These are phyloP conservation scores for Phoma sp. DNA, from an alignment of 2,329 filamentous ascomycete genomes.

Conservation along the genomic window DNA sequence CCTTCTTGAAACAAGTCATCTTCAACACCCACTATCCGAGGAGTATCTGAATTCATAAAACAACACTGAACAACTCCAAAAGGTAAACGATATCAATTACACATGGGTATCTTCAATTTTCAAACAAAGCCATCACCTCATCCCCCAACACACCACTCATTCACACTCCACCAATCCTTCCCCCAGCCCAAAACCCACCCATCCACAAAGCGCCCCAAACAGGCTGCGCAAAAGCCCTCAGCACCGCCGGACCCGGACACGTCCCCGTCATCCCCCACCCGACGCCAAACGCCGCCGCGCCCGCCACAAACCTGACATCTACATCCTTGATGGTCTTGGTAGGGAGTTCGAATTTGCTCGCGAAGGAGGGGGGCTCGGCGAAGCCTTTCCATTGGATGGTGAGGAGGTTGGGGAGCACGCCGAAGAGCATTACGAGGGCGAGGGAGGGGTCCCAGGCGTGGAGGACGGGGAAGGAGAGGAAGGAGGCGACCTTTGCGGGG, in stretches of 20 bases:
- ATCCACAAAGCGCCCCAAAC: constrained; percentile 58
- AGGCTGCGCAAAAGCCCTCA: constrained; percentile 57
- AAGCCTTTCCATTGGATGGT: constrained; percentile 37
- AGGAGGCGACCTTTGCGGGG: constrained; percentile 59
- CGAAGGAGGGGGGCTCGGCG: constrained; percentile 51
- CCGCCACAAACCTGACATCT: constrained; percentile 57
- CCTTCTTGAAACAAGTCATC: too few species aligned
- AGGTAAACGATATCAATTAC: too few species aligned
- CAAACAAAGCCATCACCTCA: too few species aligned
- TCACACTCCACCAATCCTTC: constrained; percentile 5
- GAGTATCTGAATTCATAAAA: too few species aligned
- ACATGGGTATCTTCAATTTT: too few species aligned
- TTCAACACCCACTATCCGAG: too few species aligned
- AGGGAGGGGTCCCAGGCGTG: constrained; percentile 60
- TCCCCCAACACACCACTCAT: too few species aligned
- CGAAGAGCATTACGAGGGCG: constrained; percentile 58
- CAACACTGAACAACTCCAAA: too few species aligned
- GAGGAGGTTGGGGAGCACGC: constrained; percentile 56
- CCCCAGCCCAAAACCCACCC: constrained; percentile 56
- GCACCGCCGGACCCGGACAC: constrained; percentile 60
- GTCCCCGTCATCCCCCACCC: constrained; percentile 61
- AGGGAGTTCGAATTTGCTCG: constrained; percentile 53
- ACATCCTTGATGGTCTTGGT: constrained; percentile 56
- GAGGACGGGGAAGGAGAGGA: constrained; percentile 55
- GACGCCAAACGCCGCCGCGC: constrained; percentile 58